Base-by-base conservation (phyloP, 345 rosid genomes). In the Kandelia obovata region DNA sequence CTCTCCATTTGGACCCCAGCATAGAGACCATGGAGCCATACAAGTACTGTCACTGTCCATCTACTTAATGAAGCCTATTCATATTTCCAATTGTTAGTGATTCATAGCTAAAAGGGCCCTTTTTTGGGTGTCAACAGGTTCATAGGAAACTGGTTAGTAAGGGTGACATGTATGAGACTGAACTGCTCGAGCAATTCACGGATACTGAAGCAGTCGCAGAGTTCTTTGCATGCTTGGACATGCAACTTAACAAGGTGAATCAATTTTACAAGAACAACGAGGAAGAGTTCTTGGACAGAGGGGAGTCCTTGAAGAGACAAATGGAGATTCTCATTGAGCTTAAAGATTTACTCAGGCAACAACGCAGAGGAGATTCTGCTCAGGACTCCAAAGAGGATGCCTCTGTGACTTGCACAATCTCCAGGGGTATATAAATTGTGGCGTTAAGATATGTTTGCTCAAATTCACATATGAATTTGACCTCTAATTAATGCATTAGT, bases 211-310 rank as follows among this genome's bases (percentile, higher is more conserved):
- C 96, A 52, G 89, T 86, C 16, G 83, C 79, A 71, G 98, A 84
- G 62, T 96, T 90, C 75, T 96, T 96, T 60, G 52, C 74, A 25
- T 85, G 98, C 63, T 78, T 96, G 49, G 99, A 96, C 79, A 43
- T 25, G 58, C 96, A 96, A 61, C 95, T 96, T 26, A 96, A 90
- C 83, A 96, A 96, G 64, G 99, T 90, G 78, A 96, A 92, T 70
- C 89, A 87, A 21, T 96, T 96, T 69, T 96, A 87, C 74, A 85
- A 77, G 72, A 73, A 77, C 17, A 96, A 90, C 68, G 99, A 96
- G 88, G 85, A 83, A 57, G 96, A 90, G 83, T 92, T 96, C 82
- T 15, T 89, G 82, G 96, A 88, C 28, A 92, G 99, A 83, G 96
- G 91, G 34, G 98, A 92, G 17, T 78, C 81, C 25, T 67, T 96